A percentile compares a stretch with the other conserved stretches of the same genome.
phyloP scores from a whole-genome alignment of 1,139 yeast genomes.

The Meyerozyma elateridarum region DNA sequence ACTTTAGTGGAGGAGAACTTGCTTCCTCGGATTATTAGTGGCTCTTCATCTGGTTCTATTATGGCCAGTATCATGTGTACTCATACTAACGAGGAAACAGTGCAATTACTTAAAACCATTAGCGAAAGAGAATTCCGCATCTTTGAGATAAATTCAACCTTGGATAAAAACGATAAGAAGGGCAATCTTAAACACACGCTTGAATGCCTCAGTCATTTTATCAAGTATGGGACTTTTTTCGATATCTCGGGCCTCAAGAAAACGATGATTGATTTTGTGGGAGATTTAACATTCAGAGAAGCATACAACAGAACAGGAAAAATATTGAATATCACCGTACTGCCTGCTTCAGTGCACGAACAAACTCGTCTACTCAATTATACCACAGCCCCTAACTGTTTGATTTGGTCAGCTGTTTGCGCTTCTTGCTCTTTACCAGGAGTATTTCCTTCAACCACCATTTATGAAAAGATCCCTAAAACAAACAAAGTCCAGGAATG shows the following conservation, averaged over 20 bases:
- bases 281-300: conserved; percentile 73
- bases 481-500: conserved; percentile 71
- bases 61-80: conserved; percentile 86
- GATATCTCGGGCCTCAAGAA: conserved; percentile 67
- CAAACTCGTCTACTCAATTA: conserved; percentile 43
- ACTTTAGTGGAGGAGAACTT: conserved; percentile 70
- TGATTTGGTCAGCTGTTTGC: conserved; percentile 84
- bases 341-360: conserved; percentile 63
- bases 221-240: conserved; percentile 84
- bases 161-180: conserved; percentile 34
- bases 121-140: conserved; percentile 63
- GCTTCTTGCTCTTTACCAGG: conserved; percentile 96
- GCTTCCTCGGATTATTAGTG: conserved; percentile 86
- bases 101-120: conserved; percentile 48
- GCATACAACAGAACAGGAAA: conserved; percentile 58
- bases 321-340: conserved; percentile 50
- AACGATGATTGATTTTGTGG: conserved; percentile 78
- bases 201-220: conserved; percentile 43
- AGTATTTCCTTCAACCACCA: conserved; percentile 78
- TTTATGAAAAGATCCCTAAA: conserved; percentile 74
- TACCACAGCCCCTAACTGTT: conserved; percentile 46
- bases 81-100: conserved; percentile 71
- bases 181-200: conserved; percentile 38
- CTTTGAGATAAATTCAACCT: conserved; percentile 36
- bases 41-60: conserved; percentile 95